A percentile compares a stretch with the other conserved stretches of the same genome.
Evolutionary conservation across 2,329 filamentous ascomycete genomes (phyloP).

Genomic region (Xylariaceae sp.): DNA sequence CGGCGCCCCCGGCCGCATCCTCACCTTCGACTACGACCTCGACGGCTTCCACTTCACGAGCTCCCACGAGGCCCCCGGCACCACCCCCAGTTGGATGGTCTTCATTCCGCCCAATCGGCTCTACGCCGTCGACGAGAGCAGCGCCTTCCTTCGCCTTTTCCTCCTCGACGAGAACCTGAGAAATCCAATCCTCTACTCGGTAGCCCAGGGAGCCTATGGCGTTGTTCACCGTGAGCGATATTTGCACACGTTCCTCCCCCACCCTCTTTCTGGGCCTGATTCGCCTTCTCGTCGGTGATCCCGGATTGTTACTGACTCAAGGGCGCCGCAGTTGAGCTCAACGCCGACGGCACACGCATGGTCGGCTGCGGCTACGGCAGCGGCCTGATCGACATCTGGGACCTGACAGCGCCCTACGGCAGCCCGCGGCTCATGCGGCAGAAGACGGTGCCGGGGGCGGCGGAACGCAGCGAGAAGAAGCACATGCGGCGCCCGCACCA

Average conservation of each 20-base stretch:
- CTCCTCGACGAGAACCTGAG: constrained; percentile 31
- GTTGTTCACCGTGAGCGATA: too few species aligned
- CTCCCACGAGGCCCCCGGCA: constrained; percentile 23
- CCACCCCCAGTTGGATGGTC: constrained; percentile 38
- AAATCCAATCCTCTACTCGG: too few species aligned
- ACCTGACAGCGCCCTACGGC: constrained; percentile 27
- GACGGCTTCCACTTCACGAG: constrained; percentile 30
- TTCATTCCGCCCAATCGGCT: constrained; percentile 30
- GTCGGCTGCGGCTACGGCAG: constrained; percentile 35
- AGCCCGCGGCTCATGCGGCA: constrained; percentile 32
- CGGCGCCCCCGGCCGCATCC: constrained; percentile 32
- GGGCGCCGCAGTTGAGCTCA: too few species aligned
- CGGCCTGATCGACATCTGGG: constrained; percentile 38
- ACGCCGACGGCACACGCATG: constrained; percentile 34
- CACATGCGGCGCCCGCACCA: constrained; percentile 36
- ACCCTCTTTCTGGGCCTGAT: too few species aligned
- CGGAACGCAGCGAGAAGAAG: constrained; percentile 23
- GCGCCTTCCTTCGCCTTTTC: constrained; percentile 31
- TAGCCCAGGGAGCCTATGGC: too few species aligned
- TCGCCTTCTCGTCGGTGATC: too few species aligned
- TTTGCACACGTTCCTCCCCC: too few species aligned
- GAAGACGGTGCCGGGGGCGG: constrained; percentile 26
- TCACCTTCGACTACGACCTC: constrained; percentile 34
- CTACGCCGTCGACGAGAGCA: constrained; percentile 42
- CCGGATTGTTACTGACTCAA: too few species aligned